Conservation (phyloP, 805 yeast species). For the Myxozyma geophila region DNA sequence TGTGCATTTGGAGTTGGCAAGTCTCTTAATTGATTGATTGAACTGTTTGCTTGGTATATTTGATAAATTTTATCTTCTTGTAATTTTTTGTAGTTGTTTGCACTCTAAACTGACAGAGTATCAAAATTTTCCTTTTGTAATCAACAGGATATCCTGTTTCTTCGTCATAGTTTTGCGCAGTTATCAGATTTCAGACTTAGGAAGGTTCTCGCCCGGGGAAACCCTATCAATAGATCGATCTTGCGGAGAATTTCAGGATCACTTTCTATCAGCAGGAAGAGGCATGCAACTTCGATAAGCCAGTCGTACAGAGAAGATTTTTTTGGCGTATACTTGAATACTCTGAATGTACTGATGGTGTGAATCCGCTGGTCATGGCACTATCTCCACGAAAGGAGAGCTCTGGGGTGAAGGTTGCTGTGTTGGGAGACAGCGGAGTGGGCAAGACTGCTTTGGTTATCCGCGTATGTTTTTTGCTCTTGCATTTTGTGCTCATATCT, state of each 20-base stretch:
- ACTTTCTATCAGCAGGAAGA: no score
- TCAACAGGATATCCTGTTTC: no score
- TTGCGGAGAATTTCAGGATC: neutral
- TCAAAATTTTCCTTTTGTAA: no score
- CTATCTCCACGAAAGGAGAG: slow-evolving; percentile 17
- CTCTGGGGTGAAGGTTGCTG: slow-evolving; percentile 60
- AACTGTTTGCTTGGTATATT: neutral
- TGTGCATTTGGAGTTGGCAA: slow-evolving; percentile 25
- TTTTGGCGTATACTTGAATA: neutral
- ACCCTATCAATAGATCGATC: neutral
- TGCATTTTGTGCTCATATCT: neutral
- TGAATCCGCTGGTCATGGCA: neutral
- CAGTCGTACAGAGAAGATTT: neutral
- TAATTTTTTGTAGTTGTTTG: neutral
- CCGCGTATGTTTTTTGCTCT: slow-evolving; percentile 22
- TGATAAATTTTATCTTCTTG: neutral
- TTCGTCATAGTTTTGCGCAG: neutral
- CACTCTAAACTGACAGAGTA: neutral
- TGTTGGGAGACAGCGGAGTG: slow-evolving; percentile 96
- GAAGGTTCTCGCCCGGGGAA: neutral
- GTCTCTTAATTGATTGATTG: neutral
- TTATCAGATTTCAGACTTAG: neutral
- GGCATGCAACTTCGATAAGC: no score
- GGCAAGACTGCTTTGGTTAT: slow-evolving; percentile 89
- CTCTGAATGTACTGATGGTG: neutral